Base-by-base conservation (phyloP, 2,329 filamentous ascomycete species). In the Ascochyta rabiei region DNA sequence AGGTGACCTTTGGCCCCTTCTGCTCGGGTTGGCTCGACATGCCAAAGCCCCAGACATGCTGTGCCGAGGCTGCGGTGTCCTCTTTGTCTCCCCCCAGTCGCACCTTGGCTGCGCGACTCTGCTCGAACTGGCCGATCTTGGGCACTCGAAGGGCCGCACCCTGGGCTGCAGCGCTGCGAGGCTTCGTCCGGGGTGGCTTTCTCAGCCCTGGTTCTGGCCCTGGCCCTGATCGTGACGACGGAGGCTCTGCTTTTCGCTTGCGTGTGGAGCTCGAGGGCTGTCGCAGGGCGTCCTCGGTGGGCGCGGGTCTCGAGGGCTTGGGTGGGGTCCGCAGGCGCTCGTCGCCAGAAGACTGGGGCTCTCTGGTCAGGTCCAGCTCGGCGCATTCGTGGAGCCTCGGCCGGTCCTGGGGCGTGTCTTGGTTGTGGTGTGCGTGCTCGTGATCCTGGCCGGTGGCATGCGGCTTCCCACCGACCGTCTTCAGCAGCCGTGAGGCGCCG, bases 381-480 rank as follows among this genome's bases (percentile, higher is more conserved):
- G 30, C n/a, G 24, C 24, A 30, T 18, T 28, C 39, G 6, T 30
- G 1, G 15, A 8, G 8, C 6, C 8, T 41, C n/a, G 30, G 39
- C 9, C 39, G 23, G 3, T 41, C 23, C 23, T 41, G 13, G 15
- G 3, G 7, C 6, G 15, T n/a, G 24, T 26, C 4, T 23, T 16
- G 10, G 28, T 46, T 18, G 15, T 46, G 34, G 21, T 16, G 18
- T 2, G 18, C 44, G 23, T 74, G 68, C 23, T 73, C 70, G 45
- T 79, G 76, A 41, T 78, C 71, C 1, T 75, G 64, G 5, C 64
- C 51, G 6, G 57, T 68, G 16, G 76, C 77, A 62, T 79, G 74
- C 24, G 60, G 60, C 49, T 70, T 71, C 28, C 68, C 67, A 1
- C 54, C 42, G 5, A 78, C 75, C 6, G 12, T 66, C 8, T 50